Percentiles rank a stretch among this genome's conserved stretches.
These are phyloP conservation scores for Hordeum marinum DNA, from an alignment of 176 grass and related monocot species.

Conservation along the genomic window DNA sequence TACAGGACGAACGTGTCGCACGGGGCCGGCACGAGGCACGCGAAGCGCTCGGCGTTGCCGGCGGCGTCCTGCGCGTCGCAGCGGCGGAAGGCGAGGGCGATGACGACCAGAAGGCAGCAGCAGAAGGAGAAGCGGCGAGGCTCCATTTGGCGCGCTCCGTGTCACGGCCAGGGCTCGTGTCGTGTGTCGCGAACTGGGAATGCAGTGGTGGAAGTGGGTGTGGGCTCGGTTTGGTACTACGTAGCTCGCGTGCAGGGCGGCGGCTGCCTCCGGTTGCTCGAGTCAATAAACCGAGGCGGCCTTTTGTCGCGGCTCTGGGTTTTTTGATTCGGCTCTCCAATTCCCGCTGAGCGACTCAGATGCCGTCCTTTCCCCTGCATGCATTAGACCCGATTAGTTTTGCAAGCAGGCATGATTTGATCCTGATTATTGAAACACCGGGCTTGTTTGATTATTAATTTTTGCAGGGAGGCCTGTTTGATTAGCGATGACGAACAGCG, in stretches of 20 bases:
- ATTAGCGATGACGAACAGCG: not conserved
- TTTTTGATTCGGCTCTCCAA: conserved; percentile 24
- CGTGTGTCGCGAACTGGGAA: not conserved
- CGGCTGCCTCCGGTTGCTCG: not conserved
- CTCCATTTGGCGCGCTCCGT: conserved; percentile 19
- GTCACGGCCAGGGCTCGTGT: not conserved
- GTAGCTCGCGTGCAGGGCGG: not conserved
- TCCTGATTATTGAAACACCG: not conserved
- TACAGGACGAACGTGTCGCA: conserved; percentile 54
- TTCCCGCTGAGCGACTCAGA: not conserved
- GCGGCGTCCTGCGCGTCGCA: not conserved
- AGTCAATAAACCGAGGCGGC: not conserved
- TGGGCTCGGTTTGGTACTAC: not conserved
- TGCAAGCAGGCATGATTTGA: not conserved
- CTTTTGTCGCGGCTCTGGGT: conserved; percentile 23
- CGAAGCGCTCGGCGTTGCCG: not conserved
- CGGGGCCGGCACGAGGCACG: conserved; percentile 3
- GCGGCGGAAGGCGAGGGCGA: not conserved
- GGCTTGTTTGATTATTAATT: not conserved
- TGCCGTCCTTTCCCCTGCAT: not conserved
- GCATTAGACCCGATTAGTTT: not conserved
- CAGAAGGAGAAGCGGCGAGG: not conserved
- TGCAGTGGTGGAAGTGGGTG: not conserved
- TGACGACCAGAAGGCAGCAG: not conserved
- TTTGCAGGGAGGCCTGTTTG: no score